These are phyloP conservation scores for Neolentinus lepideus DNA, from an alignment of 1,284 basidiomycete species.

Conservation along the genomic window DNA sequence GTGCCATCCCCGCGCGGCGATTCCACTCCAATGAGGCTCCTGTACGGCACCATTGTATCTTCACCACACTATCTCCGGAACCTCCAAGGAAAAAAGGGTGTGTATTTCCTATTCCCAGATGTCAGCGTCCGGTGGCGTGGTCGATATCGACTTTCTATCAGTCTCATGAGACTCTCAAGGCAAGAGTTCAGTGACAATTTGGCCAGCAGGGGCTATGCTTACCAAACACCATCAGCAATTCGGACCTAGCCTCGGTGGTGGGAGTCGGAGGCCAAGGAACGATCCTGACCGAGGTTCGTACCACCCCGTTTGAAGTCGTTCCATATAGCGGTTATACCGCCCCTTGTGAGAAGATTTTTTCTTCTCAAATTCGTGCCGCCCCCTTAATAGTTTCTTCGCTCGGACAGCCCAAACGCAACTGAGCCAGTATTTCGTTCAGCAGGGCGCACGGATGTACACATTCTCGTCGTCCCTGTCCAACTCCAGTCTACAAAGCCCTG, in stretches of 20 bases:
- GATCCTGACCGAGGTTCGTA: constrained; percentile 60
- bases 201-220: not conserved
- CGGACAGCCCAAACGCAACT: constrained; percentile 46
- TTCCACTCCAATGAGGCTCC: constrained; percentile 44
- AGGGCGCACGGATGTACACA: constrained; percentile 71
- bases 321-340: constrained; percentile 68
- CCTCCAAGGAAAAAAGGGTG: constrained; percentile 65
- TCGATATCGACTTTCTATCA: constrained; percentile 68
- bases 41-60: constrained; percentile 83
- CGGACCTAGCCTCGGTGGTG: constrained; percentile 40
- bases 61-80: constrained; percentile 74
- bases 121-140: constrained; percentile 78
- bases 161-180: constrained; percentile 72
- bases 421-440: constrained; percentile 66
- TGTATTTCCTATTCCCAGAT: constrained; percentile 88
- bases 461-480: constrained; percentile 21
- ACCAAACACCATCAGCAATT: constrained; percentile 33
- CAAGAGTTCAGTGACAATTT: constrained; percentile 30
- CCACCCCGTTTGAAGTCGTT: constrained; percentile 73
- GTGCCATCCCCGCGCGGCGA: constrained; percentile 38
- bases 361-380: constrained; percentile 9
- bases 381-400: constrained; percentile 10
- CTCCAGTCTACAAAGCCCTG: not conserved
- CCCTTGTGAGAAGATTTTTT: constrained; percentile 48
- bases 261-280: constrained; percentile 44